These are phyloP conservation scores for Monosporascus sp. DNA, from an alignment of 2,329 filamentous ascomycete species.

Conservation along the genomic window DNA sequence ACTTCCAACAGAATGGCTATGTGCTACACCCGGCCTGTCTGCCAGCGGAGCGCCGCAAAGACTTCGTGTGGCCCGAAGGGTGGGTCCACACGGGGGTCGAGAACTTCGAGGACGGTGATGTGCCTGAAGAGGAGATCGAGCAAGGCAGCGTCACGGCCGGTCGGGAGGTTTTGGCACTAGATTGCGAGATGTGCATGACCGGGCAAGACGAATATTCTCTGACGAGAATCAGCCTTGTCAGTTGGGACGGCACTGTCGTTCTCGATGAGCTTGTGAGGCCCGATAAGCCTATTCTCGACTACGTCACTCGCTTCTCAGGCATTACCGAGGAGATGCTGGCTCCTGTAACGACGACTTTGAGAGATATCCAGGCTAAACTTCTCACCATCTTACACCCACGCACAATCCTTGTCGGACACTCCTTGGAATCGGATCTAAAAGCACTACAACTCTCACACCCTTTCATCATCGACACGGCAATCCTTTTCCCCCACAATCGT, in stretches of 20 bases:
- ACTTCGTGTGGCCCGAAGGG: constrained; percentile 55
- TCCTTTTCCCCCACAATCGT: constrained; percentile 85
- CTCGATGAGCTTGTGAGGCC: constrained; percentile 93
- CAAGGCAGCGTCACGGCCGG: constrained; percentile 80
- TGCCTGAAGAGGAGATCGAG: constrained; percentile 67
- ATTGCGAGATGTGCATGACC: constrained; percentile 97
- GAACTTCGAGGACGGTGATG: constrained; percentile 59
- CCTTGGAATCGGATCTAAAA: constrained; percentile 75
- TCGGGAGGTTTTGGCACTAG: constrained; percentile 71
- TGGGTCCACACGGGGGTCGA: constrained; percentile 79
- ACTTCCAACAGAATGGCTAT: constrained; percentile 80
- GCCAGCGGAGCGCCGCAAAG: constrained; percentile 49
- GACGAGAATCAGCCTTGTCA: constrained; percentile 79
- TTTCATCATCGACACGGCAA: constrained; percentile 85
- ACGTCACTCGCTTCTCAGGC: constrained; percentile 86
- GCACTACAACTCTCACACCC: constrained; percentile 85
- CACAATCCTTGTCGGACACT: constrained; percentile 75
- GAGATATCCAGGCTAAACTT: constrained; percentile 76
- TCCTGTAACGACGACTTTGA: constrained; percentile 74
- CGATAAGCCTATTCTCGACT: constrained; percentile 80
- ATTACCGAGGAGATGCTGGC: constrained; percentile 84
- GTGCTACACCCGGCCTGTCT: constrained; percentile 76
- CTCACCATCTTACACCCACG: constrained; percentile 65
- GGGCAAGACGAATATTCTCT: constrained; percentile 74
- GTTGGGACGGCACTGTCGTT: constrained; percentile 77